phyloP scores from a whole-genome alignment of 1,284 basidiomycete genomes.

The Stereum hirsutum region DNA sequence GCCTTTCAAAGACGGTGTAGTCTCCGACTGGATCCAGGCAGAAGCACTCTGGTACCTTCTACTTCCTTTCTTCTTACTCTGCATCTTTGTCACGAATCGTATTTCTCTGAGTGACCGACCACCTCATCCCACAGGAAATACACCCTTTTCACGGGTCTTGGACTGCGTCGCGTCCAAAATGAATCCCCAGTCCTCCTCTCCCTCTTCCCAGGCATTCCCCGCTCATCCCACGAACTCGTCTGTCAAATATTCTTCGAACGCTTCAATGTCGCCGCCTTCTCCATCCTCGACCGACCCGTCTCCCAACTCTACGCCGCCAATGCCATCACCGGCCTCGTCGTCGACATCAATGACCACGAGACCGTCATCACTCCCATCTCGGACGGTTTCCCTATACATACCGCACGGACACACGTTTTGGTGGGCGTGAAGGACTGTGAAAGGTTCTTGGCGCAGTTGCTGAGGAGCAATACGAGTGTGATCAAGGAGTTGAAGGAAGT shows the following conservation, averaged over 20 bases:
- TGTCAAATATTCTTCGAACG: slow-evolving; percentile 91
- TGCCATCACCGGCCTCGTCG: slow-evolving; percentile 68
- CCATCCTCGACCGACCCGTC: slow-evolving; percentile 79
- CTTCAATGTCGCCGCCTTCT: slow-evolving; percentile 88
- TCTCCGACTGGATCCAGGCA: slow-evolving; percentile 83
- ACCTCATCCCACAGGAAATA: slow-evolving; percentile 72
- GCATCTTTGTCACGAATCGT: slow-evolving; percentile 2
- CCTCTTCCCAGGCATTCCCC: slow-evolving; percentile 63
- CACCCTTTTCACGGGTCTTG: slow-evolving; percentile 70
- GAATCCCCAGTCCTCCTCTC: slow-evolving; percentile 81
- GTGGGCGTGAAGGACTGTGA: slow-evolving; percentile 74
- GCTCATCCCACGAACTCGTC: slow-evolving; percentile 64
- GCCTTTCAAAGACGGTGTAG: slow-evolving; percentile 75
- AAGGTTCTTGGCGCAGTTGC: slow-evolving; percentile 62
- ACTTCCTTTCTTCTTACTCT: not conserved
- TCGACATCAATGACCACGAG: slow-evolving; percentile 76
- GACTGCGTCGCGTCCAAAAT: slow-evolving; percentile 77
- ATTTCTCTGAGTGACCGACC: slow-evolving; percentile 4
- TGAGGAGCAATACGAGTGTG: slow-evolving; percentile 59
- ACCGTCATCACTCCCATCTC: slow-evolving; percentile 77
- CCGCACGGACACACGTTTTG: slow-evolving; percentile 47
- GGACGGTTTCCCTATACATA: slow-evolving; percentile 65
- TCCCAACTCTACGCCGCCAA: slow-evolving; percentile 81
- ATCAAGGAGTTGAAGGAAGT: slow-evolving; percentile 53
- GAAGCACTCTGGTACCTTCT: slow-evolving; percentile 82